These are phyloP conservation scores for Stellera chamaejasme DNA, from an alignment of 345 rosid species.

Conservation along the genomic window DNA sequence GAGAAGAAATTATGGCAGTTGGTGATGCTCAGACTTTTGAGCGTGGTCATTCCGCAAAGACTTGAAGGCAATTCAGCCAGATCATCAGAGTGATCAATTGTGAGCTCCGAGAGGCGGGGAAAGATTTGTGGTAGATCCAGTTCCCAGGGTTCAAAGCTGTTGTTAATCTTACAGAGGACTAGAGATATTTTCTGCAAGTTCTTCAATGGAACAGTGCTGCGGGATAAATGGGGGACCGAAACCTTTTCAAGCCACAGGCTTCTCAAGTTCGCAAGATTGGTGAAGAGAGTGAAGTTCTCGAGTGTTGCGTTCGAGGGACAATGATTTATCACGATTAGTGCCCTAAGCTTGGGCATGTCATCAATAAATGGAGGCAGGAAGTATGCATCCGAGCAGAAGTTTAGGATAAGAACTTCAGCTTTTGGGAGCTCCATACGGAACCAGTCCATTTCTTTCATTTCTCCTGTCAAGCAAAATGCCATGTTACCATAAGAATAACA, in stretches of 20 bases:
- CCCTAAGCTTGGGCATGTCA: conserved; percentile 73
- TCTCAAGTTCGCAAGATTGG: conserved; percentile 40
- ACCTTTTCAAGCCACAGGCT: conserved; percentile 92
- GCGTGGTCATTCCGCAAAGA: conserved; percentile 39
- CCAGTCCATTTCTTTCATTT: conserved; percentile 88
- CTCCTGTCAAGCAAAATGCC: conserved; percentile 31
- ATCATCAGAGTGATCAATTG: conserved; percentile 80
- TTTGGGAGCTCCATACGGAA: conserved; percentile 66
- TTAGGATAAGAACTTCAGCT: conserved; percentile 75
- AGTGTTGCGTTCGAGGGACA: conserved; percentile 44
- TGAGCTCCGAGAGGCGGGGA: conserved; percentile 56
- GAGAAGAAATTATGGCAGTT: conserved; percentile 67
- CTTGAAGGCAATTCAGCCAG: conserved; percentile 47
- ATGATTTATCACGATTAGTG: conserved; percentile 59
- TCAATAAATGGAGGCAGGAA: conserved; percentile 71
- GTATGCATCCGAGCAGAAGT: conserved; percentile 52
- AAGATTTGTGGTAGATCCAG: conserved; percentile 40
- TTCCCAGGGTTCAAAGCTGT: conserved; percentile 43
- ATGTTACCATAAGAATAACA: not conserved
- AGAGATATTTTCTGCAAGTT: conserved; percentile 56
- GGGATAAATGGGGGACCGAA: conserved; percentile 36
- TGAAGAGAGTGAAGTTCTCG: conserved; percentile 41
- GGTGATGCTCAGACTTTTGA: conserved; percentile 62
- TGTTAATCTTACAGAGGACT: conserved; percentile 62
- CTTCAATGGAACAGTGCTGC: conserved; percentile 33